These are phyloP conservation scores for Hypoxylon trugodes DNA, from an alignment of 495 filamentous ascomycete genomes.

Conservation along the genomic window DNA sequence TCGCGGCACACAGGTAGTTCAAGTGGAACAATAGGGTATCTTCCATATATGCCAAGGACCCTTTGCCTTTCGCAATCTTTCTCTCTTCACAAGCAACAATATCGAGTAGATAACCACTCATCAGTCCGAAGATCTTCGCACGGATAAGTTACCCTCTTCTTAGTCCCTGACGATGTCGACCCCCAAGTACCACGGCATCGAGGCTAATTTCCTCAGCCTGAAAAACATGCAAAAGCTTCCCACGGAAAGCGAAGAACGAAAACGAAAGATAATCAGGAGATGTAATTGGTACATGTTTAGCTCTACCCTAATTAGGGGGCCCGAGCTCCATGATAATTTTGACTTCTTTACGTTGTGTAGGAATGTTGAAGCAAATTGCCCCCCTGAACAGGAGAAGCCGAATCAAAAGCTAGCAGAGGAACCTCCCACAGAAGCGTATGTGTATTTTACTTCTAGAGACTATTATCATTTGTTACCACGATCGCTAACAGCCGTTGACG, in stretches of 20 bases:
- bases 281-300: conserved; percentile 38
- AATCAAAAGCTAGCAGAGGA: conserved; percentile 1
- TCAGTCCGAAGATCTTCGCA: neutral
- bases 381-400: conserved; percentile 17
- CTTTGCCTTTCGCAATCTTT: too few species aligned
- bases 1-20: too few species aligned
- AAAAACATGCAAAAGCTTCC: neutral
- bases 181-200: neutral
- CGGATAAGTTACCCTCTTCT: neutral
- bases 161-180: neutral
- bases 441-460: too few species aligned
- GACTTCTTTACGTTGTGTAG: conserved; percentile 5
- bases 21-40: too few species aligned
- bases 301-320: conserved; percentile 4
- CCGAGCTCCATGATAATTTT: neutral
- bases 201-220: conserved; percentile 4
- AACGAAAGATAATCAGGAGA: conserved; percentile 13
- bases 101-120: too few species aligned
- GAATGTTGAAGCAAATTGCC: neutral
- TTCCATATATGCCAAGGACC: too few species aligned
- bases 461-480: neutral
- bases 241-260: neutral
- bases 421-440: conserved; percentile 13
- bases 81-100: too few species aligned
- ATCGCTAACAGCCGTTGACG: neutral